Percentiles rank a stretch among this genome's conserved stretches.
Conservation (phyloP, 2,329 filamentous ascomycete species). For the Xylariaceae sp. region DNA sequence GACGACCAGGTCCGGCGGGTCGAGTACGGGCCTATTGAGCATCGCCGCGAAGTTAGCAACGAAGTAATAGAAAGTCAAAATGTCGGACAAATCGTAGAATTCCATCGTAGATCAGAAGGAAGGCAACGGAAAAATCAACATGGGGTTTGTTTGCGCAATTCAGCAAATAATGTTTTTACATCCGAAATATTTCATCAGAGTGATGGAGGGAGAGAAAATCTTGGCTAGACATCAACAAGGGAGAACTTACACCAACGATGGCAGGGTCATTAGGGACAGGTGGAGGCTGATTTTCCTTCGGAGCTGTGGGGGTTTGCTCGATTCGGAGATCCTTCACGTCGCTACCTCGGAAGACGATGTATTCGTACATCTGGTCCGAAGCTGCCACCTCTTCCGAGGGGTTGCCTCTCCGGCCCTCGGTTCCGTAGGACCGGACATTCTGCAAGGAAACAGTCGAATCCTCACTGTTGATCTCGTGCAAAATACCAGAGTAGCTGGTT, state of each 20-base stretch:
- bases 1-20: slow-evolving; percentile 26
- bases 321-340: slow-evolving; percentile 98
- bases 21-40: slow-evolving; percentile 34
- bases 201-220: slow-evolving; percentile 18
- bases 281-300: slow-evolving; percentile 68
- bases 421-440: slow-evolving; percentile 90
- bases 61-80: neutral
- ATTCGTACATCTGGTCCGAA: slow-evolving; percentile 89
- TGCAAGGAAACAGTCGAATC: slow-evolving; percentile 94
- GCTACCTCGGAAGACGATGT: slow-evolving; percentile 96
- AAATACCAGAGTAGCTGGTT: slow-evolving; percentile 83
- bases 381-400: slow-evolving; percentile 77
- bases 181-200: slow-evolving; percentile 95
- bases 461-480: slow-evolving; percentile 97
- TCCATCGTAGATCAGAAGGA: slow-evolving; percentile 77
- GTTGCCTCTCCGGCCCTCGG: slow-evolving; percentile 78
- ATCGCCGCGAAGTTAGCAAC: slow-evolving; percentile 25
- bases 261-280: slow-evolving; percentile 90
- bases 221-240: neutral
- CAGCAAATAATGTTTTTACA: slow-evolving; percentile 80
- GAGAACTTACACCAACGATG: slow-evolving; percentile 84
- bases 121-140: slow-evolving; percentile 99
- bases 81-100: slow-evolving; percentile 5
- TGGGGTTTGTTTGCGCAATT: slow-evolving; percentile 84
- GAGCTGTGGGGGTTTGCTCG: slow-evolving; percentile 70